phyloP scores from a whole-genome alignment of 345 rosid genomes.

The Trapa bicornis region DNA sequence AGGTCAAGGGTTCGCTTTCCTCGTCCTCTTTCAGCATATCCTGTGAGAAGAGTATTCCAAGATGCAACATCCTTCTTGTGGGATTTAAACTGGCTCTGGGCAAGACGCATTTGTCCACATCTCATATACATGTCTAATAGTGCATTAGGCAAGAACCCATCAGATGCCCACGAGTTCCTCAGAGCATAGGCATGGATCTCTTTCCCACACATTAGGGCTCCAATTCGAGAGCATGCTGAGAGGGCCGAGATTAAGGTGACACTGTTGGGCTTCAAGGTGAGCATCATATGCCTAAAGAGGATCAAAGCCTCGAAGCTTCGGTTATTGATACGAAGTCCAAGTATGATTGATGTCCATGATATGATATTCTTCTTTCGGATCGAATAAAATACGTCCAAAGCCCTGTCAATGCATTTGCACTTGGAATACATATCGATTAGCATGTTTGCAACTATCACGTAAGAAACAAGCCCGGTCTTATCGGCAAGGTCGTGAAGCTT shows the following conservation, averaged over 20 bases:
- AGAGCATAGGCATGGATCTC: constrained; percentile 63
- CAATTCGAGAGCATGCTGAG: constrained; percentile 77
- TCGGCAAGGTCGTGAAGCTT: constrained; percentile 56
- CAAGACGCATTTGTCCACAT: constrained; percentile 58
- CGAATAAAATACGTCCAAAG: constrained; percentile 47
- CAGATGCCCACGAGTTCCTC: constrained; percentile 37
- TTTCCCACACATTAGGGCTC: constrained; percentile 70
- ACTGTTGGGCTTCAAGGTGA: constrained; percentile 43
- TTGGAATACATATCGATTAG: constrained; percentile 82
- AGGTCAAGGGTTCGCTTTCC: constrained; percentile 47
- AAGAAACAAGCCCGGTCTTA: constrained; percentile 38
- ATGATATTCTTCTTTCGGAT: constrained; percentile 60
- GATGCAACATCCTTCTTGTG: constrained; percentile 45
- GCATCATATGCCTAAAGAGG: constrained; percentile 54
- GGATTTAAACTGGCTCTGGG: constrained; percentile 48
- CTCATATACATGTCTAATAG: constrained; percentile 69
- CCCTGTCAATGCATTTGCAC: constrained; percentile 54
- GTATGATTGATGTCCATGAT: constrained; percentile 74
- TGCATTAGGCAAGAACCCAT: constrained; percentile 58
- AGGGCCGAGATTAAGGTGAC: constrained; percentile 56
- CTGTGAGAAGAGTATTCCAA: constrained; percentile 78
- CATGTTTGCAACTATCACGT: constrained; percentile 50
- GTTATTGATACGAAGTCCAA: constrained; percentile 59
- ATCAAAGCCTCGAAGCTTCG: constrained; percentile 66
- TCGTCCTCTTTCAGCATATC: constrained; percentile 53